phyloP scores from a whole-genome alignment of 164 flowering plant genomes.

The Vitis rupestris region DNA sequence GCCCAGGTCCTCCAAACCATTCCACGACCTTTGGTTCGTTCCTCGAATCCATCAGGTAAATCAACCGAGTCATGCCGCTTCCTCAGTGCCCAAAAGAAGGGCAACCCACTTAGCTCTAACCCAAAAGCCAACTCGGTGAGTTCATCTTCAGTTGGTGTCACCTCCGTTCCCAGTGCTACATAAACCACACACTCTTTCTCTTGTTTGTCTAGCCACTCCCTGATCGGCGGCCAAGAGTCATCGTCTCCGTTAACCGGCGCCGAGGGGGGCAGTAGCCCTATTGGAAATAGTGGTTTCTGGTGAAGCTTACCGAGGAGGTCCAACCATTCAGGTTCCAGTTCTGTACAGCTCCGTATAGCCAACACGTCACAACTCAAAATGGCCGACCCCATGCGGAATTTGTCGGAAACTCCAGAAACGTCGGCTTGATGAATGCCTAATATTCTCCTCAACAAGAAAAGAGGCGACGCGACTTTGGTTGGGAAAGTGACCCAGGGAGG shows the following conservation, averaged over 20 bases:
- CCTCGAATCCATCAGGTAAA: slow-evolving; percentile 9
- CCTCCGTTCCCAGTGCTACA: slow-evolving; percentile 3
- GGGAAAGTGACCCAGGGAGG: slow-evolving; percentile 27
- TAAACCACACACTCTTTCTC: neutral
- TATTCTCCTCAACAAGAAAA: neutral
- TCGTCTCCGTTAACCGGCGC: neutral
- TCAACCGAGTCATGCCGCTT: neutral
- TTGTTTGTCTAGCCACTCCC: slow-evolving; percentile 7
- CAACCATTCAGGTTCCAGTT: slow-evolving; percentile 22
- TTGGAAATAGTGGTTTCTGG: slow-evolving; percentile 21
- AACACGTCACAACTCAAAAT: slow-evolving; percentile 10
- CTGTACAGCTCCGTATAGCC: slow-evolving; percentile 17
- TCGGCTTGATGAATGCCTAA: neutral
- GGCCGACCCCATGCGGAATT: neutral
- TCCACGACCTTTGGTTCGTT: slow-evolving; percentile 3
- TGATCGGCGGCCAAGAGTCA: neutral
- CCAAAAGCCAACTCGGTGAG: slow-evolving; percentile 7
- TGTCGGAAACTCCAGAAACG: slow-evolving; percentile 10
- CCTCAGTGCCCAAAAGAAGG: slow-evolving; percentile 3
- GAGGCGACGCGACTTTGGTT: slow-evolving; percentile 3
- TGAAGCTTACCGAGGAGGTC: slow-evolving; percentile 15
- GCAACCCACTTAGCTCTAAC: neutral
- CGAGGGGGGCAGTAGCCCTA: slow-evolving; percentile 25
- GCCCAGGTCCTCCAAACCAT: no score
- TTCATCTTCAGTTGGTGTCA: neutral